Base-by-base conservation (phyloP, 768 basidiomycete species). In the Auricularia cornea region DNA sequence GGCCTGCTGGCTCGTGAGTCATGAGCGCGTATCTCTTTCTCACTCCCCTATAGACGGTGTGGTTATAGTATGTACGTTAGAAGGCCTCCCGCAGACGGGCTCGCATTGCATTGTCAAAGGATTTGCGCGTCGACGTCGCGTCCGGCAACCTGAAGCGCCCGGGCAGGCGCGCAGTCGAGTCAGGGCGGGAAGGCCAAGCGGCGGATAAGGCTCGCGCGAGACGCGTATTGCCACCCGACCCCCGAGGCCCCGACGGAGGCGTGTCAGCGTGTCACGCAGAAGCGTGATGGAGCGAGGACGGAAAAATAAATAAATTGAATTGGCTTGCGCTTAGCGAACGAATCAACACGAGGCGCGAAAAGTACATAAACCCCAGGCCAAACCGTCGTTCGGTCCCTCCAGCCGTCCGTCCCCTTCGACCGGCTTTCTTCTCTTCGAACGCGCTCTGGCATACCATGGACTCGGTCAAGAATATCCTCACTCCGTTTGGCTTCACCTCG, bases 401-500 rank as follows among this genome's bases (percentile, higher is more conserved):
- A 48, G 16, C 44, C 23, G 26, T 57, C 54, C 26, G 10, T 57
- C 26, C 54, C 30, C 54, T 57, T 57, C 28, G 51, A 28, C 28
- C 28, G 51, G n/a, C 51, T 28, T 52, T 52, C 54, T 28, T 35
- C 33, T 44, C 30, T 18, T 57, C 62, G 33, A 38, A 16, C 40
- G n/a, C n/a, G n/a, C n/a, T n/a, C n/a, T n/a, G 32, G 16, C 62
- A 51, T 60, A 26, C 18, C 66, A 92, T 92, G 91, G 84, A 92
- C 64, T 67, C 85, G 54, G 67, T 92, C 66, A 89, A 85, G 77
- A 86, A 73, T 70, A 76, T 92, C 64, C 76, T 92, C 56, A 87
- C 87, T 67, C 90, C 90, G 10, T 74, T 88, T 61, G 84, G 83
- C 63, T 81, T 85, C 77, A 84, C 83, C 68, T 83, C 86, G 33